Percentiles rank a stretch among this genome's conserved stretches.
phyloP scores from a whole-genome alignment of 345 rosid species.

The Eucalyptus pauciflora region DNA sequence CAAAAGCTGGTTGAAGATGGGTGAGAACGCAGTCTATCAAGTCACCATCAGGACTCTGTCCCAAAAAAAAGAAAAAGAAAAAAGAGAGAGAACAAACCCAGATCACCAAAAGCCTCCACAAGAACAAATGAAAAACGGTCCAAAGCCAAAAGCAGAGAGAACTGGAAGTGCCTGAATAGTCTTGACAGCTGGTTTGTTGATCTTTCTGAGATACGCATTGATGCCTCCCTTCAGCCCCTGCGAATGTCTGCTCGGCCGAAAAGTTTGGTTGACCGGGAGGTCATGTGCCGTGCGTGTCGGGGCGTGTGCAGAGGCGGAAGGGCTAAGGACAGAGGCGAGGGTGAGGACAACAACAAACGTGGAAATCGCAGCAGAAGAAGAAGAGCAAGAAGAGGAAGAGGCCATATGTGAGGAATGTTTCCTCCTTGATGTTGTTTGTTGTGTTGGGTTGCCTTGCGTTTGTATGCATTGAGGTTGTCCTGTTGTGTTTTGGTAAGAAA shows the following conservation, averaged over 20 bases:
- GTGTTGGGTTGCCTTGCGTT: not conserved
- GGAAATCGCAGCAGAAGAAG: conserved; percentile 14
- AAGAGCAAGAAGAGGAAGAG: not conserved
- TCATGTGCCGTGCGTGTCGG: conserved; percentile 29
- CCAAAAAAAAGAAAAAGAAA: not conserved
- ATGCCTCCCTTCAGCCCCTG: conserved; percentile 35
- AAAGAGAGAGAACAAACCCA: not conserved
- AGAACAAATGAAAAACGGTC: not conserved
- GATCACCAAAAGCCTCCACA: not conserved
- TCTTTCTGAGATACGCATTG: conserved; percentile 45
- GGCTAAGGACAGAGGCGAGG: conserved; percentile 5
- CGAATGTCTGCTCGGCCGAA: conserved; percentile 30
- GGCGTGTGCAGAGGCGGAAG: not conserved
- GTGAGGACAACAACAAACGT: conserved; percentile 34
- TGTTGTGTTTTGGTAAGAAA: conserved; percentile 11
- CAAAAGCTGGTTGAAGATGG: conserved; percentile 92
- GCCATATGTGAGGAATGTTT: conserved; percentile 49
- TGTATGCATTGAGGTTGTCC: conserved; percentile 49
- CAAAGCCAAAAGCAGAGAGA: not conserved
- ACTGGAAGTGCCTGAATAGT: conserved; percentile 55
- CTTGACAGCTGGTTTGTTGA: conserved; percentile 89
- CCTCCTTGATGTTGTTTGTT: conserved; percentile 14
- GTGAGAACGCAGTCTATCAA: conserved; percentile 76
- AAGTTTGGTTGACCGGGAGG: conserved; percentile 32
- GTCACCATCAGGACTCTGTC: conserved; percentile 98